Evolutionary conservation across 805 yeast genomes (phyloP).

Genomic region (Yarrowia sp.): DNA sequence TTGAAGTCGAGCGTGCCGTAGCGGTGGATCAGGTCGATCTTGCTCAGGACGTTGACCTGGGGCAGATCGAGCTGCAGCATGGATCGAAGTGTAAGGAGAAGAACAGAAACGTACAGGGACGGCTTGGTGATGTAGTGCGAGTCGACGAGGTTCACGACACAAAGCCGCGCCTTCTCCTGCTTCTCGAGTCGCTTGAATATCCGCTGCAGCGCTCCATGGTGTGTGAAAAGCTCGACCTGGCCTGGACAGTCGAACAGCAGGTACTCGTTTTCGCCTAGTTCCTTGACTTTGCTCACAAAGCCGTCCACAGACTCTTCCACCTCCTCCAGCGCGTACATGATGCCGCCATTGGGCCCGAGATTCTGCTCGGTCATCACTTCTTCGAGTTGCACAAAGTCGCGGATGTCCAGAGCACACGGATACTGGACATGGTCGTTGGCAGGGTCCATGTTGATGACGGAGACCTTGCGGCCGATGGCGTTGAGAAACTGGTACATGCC

Average conservation of each 20-base stretch:
- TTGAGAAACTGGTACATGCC: constrained; percentile 90
- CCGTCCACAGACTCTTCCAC: constrained; percentile 56
- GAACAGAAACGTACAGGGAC: constrained; percentile 79
- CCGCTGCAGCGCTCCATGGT: constrained; percentile 67
- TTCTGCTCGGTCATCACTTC: constrained; percentile 70
- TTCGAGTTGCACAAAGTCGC: constrained; percentile 72
- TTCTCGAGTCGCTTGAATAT: constrained; percentile 67
- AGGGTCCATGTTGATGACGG: constrained; percentile 89
- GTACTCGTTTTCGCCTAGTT: constrained; percentile 59
- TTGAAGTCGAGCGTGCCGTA: constrained; percentile 79
- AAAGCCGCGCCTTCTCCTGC: constrained; percentile 59
- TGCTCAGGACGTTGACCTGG: constrained; percentile 87
- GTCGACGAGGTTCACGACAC: constrained; percentile 82
- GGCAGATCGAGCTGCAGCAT: constrained; percentile 94
- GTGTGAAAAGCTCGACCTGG: constrained; percentile 92
- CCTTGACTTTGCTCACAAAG: constrained; percentile 55
- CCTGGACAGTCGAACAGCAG: constrained; percentile 91
- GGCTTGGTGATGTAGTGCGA: constrained; percentile 80
- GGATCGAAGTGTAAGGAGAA: constrained; percentile 77
- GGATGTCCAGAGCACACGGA: constrained; percentile 71
- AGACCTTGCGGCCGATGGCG: constrained; percentile 87
- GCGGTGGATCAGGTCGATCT: constrained; percentile 73
- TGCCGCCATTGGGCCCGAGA: constrained; percentile 87
- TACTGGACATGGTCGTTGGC: constrained; percentile 74
- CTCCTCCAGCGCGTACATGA: constrained; percentile 80